Evolutionary conservation across 208 protist genomes (phyloP), one percentile per base, ranked within the genome.

Genomic region (Leptomonas pyrrhocoris): DNA sequence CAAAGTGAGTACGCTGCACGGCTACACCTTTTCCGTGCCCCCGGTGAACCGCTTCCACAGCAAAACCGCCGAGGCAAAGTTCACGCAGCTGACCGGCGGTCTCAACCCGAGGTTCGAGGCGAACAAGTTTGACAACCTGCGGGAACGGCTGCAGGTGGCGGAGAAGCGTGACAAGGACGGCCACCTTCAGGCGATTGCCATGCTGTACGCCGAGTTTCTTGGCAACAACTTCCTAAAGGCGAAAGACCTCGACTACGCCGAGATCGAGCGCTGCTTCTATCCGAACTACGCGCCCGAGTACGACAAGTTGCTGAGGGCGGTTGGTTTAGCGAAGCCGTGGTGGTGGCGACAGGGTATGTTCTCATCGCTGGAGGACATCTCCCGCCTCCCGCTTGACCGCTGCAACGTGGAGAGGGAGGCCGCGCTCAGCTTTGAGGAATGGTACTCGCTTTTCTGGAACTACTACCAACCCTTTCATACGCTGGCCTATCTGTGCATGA

Each of bases 371-470:
- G 88, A 96, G 76, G 84, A 96, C 56, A 94, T 96, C 70, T 93
- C 91, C 21, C 88, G 91, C 6, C 78, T 94, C 49, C 88, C 91
- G 30, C 81, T 96, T 6, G 87, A 92, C 58, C 77, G 81, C 36
- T 93, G 86, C 74, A 84, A 92, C 66, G 65, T 64, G 21, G 85
- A 90, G 36, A 83, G 81, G 46, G 77, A 90, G 73, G 67, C 83
- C 0, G 25, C 75, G 48, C 48, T 96, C 61, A 87, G 53, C 55
- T 96, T 94, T 69, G 84, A 92, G 63, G 88, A 96, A 74, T 96
- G 87, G 86, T 94, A 92, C 66, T 85, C 70, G n/a, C 85, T 96
- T 49, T 93, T 96, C 50, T 94, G 87, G 87, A 96, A 96, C 71
- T 96, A 96, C 75, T 90, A 90, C 68, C 82, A 87, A 49, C 88